phyloP scores from a whole-genome alignment of 2,329 filamentous ascomycete species.

The Neonectria neomacrospora region DNA sequence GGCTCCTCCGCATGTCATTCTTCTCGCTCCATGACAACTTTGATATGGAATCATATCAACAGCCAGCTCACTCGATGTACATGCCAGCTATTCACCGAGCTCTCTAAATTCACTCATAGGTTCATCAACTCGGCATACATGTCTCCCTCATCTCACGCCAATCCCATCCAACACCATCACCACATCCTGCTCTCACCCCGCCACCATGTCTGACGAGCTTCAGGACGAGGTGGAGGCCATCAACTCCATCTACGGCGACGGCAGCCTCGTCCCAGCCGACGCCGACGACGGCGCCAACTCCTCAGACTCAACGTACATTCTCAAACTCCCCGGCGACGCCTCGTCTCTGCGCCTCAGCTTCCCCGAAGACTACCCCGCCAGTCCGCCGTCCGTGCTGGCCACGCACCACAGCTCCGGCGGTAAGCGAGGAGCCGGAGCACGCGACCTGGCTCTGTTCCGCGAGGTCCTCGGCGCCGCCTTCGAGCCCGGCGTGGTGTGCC shows the following conservation, averaged over 20 bases:
- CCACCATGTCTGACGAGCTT: slow-evolving; percentile 68
- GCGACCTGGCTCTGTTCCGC: slow-evolving; percentile 75
- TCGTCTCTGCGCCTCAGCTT: slow-evolving; percentile 75
- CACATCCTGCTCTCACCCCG: slow-evolving; percentile 8
- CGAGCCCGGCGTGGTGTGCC: slow-evolving; percentile 79
- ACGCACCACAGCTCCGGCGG: slow-evolving; percentile 84
- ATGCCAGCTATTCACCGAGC: slow-evolving; percentile 1
- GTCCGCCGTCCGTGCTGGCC: slow-evolving; percentile 77
- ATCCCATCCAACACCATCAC: not conserved
- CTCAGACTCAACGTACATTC: slow-evolving; percentile 59
- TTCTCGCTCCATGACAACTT: slow-evolving; percentile 25
- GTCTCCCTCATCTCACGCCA: not conserved
- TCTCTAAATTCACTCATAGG: slow-evolving; percentile 14
- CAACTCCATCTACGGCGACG: slow-evolving; percentile 83
- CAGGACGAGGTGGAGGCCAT: slow-evolving; percentile 82
- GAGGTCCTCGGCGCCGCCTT: slow-evolving; percentile 75
- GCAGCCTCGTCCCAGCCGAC: slow-evolving; percentile 64
- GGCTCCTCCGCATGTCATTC: slow-evolving; percentile 30
- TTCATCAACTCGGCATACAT: not conserved
- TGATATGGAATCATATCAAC: slow-evolving; percentile 16
- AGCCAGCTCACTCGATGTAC: not conserved
- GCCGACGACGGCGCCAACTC: slow-evolving; percentile 43
- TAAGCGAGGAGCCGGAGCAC: slow-evolving; percentile 76
- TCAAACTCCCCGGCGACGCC: slow-evolving; percentile 73
- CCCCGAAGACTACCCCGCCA: slow-evolving; percentile 77